Evolutionary conservation across 2,329 filamentous ascomycete species (phyloP).

Genomic region (Sphaerostilbella broomeana): DNA sequence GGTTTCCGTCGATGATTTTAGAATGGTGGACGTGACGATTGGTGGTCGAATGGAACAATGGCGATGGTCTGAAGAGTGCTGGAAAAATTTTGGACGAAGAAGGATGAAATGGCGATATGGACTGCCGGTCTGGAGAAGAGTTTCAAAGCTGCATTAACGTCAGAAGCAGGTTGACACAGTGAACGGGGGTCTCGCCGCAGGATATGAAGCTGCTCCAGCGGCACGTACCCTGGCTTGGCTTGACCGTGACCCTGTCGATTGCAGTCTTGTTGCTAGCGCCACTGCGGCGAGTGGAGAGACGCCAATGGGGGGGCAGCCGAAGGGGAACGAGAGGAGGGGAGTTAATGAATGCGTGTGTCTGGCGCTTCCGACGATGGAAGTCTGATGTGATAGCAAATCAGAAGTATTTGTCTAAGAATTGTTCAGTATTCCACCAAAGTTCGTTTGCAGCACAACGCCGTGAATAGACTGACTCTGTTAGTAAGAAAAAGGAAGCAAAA

Average conservation of each 20-base stretch:
- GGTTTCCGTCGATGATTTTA: too few relatives aligned
- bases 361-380: too few relatives aligned
- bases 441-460: too few relatives aligned
- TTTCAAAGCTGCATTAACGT: constrained; percentile 23
- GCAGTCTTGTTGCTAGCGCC: constrained; percentile 9
- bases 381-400: too few relatives aligned
- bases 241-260: constrained; percentile 9
- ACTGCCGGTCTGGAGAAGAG: constrained; percentile 25
- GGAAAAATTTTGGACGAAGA: too few relatives aligned
- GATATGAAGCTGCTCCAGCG: constrained; percentile 22
- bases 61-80: too few relatives aligned
- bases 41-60: constrained; percentile 1
- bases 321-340: too few relatives aligned
- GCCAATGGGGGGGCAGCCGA: constrained; percentile 3
- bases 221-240: constrained; percentile 2
- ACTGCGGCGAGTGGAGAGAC: constrained; percentile 8
- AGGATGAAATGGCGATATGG: constrained; percentile 19
- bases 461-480: too few relatives aligned
- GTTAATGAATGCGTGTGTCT: too few relatives aligned
- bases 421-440: too few relatives aligned
- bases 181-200: constrained; percentile 33
- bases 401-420: too few relatives aligned
- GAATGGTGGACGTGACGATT: constrained; percentile 2
- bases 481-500: neutral
- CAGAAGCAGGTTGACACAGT: constrained; percentile 29